Conservation (phyloP, 176 grass and related monocot species). For the Secale cereale region DNA sequence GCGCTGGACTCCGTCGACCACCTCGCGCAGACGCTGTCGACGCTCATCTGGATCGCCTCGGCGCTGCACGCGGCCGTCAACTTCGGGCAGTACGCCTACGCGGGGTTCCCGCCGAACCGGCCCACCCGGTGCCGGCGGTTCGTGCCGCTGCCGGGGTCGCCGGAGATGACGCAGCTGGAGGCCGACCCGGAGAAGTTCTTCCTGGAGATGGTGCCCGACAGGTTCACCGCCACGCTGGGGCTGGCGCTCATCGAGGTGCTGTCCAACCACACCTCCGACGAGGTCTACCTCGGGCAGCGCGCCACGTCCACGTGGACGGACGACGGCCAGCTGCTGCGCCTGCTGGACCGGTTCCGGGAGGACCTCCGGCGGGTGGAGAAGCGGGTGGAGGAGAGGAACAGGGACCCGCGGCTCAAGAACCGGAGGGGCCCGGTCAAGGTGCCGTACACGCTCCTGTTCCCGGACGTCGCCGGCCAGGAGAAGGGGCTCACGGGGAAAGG, state of each 20-base stretch:
- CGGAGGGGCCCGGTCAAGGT: constrained; percentile 54
- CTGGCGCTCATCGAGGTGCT: constrained; percentile 89
- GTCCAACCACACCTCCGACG: constrained; percentile 79
- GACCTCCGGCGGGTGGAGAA: constrained; percentile 59
- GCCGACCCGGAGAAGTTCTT: constrained; percentile 61
- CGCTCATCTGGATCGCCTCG: constrained; percentile 85
- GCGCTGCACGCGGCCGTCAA: constrained; percentile 93
- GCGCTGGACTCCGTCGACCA: constrained; percentile 36
- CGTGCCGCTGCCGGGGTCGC: constrained; percentile 53
- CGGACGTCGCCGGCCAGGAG: constrained; percentile 49
- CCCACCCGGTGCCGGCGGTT: constrained; percentile 81
- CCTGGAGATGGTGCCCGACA: constrained; percentile 64
- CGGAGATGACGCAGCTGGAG: constrained; percentile 60
- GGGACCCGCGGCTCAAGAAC: constrained; percentile 47
- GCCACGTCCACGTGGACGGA: constrained; percentile 62
- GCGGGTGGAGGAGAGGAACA: constrained; percentile 61
- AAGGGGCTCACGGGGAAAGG: constrained; percentile 87
- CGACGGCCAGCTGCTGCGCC: constrained; percentile 58
- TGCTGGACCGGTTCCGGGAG: constrained; percentile 61
- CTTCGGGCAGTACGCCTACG: constrained; percentile 93
- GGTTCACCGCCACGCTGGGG: constrained; percentile 82
- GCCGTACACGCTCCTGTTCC: constrained; percentile 82
- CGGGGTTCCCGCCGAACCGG: constrained; percentile 80
- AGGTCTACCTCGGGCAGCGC: constrained; percentile 88
- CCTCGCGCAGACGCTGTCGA: constrained; percentile 58